Evolutionary conservation across 2,329 filamentous ascomycete species (phyloP).

Genomic region (Calonectria honghensis): DNA sequence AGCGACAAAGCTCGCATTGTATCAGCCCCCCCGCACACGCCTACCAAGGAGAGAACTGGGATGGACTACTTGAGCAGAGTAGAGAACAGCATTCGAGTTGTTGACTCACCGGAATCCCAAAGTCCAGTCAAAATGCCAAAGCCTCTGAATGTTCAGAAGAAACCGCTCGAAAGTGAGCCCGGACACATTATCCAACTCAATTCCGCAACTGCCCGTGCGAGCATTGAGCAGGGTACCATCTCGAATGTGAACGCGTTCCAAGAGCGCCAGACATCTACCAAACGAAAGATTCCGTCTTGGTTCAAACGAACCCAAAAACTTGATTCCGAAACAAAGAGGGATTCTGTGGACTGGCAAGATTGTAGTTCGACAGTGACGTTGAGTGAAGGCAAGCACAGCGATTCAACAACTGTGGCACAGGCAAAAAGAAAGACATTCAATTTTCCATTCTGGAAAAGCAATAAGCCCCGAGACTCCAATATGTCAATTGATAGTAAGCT

Average conservation of each 20-base stretch:
- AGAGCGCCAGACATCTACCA: slow-evolving; percentile 47
- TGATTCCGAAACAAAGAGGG: slow-evolving; percentile 50
- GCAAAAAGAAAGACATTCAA: slow-evolving; percentile 72
- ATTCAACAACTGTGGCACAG: slow-evolving; percentile 51
- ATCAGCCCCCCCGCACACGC: slow-evolving; percentile 66
- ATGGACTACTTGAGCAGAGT: slow-evolving; percentile 68
- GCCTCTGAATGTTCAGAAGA: slow-evolving; percentile 67
- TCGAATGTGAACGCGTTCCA: slow-evolving; percentile 32
- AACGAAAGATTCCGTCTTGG: slow-evolving; percentile 71
- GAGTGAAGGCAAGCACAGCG: slow-evolving; percentile 52
- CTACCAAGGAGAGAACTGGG: slow-evolving; percentile 56
- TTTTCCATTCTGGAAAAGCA: slow-evolving; percentile 74
- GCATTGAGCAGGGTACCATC: slow-evolving; percentile 29
- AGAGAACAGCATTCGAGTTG: slow-evolving; percentile 73
- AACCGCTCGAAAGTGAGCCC: slow-evolving; percentile 57
- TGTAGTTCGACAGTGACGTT: slow-evolving; percentile 51
- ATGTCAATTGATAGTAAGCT: slow-evolving; percentile 68
- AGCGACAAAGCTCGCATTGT: slow-evolving; percentile 66
- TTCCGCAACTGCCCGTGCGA: slow-evolving; percentile 42
- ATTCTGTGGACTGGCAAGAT: slow-evolving; percentile 54
- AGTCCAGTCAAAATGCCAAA: slow-evolving; percentile 60
- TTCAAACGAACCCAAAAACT: slow-evolving; percentile 69
- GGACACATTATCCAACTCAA: slow-evolving; percentile 48
- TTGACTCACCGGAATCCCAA: slow-evolving; percentile 68
- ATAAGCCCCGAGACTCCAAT: slow-evolving; percentile 64